phyloP scores from a whole-genome alignment of 1,284 basidiomycete species.

The Leccinum fuscescens region DNA sequence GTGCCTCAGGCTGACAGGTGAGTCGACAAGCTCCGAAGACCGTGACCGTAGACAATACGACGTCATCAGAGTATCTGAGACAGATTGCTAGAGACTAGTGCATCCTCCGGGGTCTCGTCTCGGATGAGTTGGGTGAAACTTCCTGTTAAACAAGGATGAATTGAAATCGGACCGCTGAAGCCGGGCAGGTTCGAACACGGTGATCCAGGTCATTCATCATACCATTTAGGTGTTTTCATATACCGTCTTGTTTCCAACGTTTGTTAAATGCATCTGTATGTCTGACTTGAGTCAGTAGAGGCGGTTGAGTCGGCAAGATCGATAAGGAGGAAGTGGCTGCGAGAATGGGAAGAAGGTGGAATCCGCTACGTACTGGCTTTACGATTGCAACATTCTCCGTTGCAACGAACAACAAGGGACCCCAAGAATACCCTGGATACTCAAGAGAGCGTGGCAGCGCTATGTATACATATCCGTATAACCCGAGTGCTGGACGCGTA shows the following conservation, averaged over 20 bases:
- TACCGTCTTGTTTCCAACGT: conserved; percentile 50
- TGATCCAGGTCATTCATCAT: conserved; percentile 42
- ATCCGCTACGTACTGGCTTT: conserved; percentile 3
- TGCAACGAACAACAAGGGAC: no score
- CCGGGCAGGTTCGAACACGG: conserved; percentile 29
- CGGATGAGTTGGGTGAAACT: conserved; percentile 37
- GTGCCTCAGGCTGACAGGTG: conserved; percentile 39
- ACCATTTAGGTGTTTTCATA: conserved; percentile 57
- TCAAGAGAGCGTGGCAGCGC: no score
- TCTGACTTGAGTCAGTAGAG: conserved; percentile 9
- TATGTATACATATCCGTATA: no score
- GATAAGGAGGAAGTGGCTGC: conserved; percentile 10
- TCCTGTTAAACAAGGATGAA: conserved; percentile 27
- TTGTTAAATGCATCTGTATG: neutral
- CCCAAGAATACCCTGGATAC: no score
- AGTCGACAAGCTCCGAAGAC: neutral
- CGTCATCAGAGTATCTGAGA: conserved; percentile 2
- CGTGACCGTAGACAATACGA: neutral
- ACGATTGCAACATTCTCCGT: no score
- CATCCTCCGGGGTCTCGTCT: conserved; percentile 16
- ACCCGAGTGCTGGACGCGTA: no score
- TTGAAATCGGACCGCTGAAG: conserved; percentile 42
- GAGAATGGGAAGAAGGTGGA: conserved; percentile 20
- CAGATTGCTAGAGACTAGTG: conserved; percentile 33
- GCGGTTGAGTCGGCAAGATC: conserved; percentile 16